Evolutionary conservation across 2,329 filamentous ascomycete genomes (phyloP).

Genomic region (Pseudonectria foliicola): DNA sequence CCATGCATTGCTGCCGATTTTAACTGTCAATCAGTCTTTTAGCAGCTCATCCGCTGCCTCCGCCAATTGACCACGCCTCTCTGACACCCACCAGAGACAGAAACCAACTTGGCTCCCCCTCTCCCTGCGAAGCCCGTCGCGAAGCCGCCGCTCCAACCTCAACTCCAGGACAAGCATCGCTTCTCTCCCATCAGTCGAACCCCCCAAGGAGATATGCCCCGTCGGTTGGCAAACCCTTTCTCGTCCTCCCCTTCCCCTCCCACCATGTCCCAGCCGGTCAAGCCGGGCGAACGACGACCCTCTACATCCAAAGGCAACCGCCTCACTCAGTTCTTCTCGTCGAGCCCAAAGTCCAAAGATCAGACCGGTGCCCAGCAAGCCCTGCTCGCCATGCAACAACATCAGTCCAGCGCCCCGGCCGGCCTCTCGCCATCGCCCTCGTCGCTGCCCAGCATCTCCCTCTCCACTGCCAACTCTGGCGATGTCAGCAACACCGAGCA

Average conservation of each 20-base stretch:
- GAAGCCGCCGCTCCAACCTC: slow-evolving; percentile 1
- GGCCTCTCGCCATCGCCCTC: slow-evolving; percentile 65
- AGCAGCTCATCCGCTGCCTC: neutral
- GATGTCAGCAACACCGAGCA: slow-evolving; percentile 65
- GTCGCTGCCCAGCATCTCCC: slow-evolving; percentile 81
- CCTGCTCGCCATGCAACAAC: slow-evolving; percentile 59
- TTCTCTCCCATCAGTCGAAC: slow-evolving; percentile 9
- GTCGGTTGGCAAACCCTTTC: slow-evolving; percentile 52
- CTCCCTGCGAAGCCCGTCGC: neutral
- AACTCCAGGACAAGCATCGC: slow-evolving; percentile 1
- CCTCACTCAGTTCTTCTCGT: slow-evolving; percentile 76
- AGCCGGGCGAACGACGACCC: slow-evolving; percentile 47
- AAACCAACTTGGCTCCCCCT: neutral
- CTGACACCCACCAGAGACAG: slow-evolving; percentile 4
- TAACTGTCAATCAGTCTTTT: slow-evolving; percentile 3
- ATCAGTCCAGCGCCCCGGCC: slow-evolving; percentile 42
- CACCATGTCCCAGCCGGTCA: slow-evolving; percentile 41
- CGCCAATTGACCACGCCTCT: slow-evolving; percentile 4
- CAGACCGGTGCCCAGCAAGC: slow-evolving; percentile 59
- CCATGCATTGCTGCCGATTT: slow-evolving; percentile 4
- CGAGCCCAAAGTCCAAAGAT: slow-evolving; percentile 68
- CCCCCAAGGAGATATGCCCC: slow-evolving; percentile 43
- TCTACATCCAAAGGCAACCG: slow-evolving; percentile 66
- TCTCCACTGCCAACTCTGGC: slow-evolving; percentile 77
- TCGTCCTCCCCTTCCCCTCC: slow-evolving; percentile 32